Evolutionary conservation across 345 rosid genomes (phyloP), one percentile per base, ranked within the genome.

Genomic region (Camelina hispida): DNA sequence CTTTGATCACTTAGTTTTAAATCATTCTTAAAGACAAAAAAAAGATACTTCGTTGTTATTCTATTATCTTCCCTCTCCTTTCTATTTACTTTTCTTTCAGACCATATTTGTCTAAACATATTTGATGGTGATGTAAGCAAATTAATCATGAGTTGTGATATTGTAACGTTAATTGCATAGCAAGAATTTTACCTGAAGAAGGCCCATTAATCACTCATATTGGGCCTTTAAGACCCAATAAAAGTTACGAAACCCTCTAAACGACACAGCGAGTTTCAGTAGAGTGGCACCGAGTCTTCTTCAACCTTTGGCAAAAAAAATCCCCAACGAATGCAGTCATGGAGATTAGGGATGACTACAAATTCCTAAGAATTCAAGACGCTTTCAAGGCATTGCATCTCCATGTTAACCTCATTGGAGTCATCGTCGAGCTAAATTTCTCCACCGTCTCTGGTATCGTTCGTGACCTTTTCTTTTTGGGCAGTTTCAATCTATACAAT

Each of bases 281-380:
- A 22, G 17, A 37, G 44, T 66, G 73, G 58, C 72, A 32, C 60
- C 22, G 78, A 65, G 58, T 54, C 37, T 28, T 28, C 30, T 28
- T 28, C 30, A 28, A 28, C 30, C 30, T 28, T 28, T 28, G 30
- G 30, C 30, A 0, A 28, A 28, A 25, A 25, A 28, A 68, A 42
- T 62, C 74, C n/a, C 40, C 14, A 56, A 37, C 47, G 43, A 77
- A 35, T 60, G 35, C 12, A 47, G 20, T 4, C 18, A 77, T 77
- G 75, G 80, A 77, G 76, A 37, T 57, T 25, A 71, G 55, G 1
- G 76, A 77, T 4, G 80, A 77, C 62, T 71, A 77, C 80, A 77
- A 40, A 20, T 77, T 71, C 48, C 40, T 77, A 32, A 77, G 80
- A 37, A 25, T 77, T 1, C 1, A 71, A 10, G 77, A 77, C 57